Base-by-base conservation (phyloP, 305 asterid species). In the Plantago lanceolata region DNA sequence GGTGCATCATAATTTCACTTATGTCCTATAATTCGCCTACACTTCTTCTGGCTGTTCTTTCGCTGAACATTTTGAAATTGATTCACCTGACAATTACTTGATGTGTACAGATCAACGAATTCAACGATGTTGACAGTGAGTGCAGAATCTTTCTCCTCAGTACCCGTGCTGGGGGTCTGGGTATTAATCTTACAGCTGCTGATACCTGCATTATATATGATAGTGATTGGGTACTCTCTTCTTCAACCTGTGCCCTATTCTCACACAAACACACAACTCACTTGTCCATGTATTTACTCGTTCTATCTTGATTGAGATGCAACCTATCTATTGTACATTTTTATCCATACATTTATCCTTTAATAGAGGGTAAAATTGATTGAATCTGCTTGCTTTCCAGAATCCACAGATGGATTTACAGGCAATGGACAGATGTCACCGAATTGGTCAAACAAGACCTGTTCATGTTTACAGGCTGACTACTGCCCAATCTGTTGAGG, bases 341-440 rank as follows among this genome's bases (percentile, higher is more conserved):
- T 15, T 37, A 13, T 45, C 20, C 21, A 8, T 50, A 19, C 33
- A 16, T 26, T 13, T 15, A 17, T 65, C 61, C 37, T 12, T 13
- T 33, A 45, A 43, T 47, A 43, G 37, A 18, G 35, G 33, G 24
- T 31, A 47, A 50, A 24, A 59, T 63, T 66, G 50, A 49, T 69
- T 13, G 13, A 40, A 64, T 76, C 60, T 40, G 57, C 63, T 63
- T 73, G 76, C 47, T 14, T 65, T 72, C 63, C 88, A 93, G 99
- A 93, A 93, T 71, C 99, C 99, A 54, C 99, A 93, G 80, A 83
- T 85, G 96, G 99, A 93, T 82, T 82, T 93, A 71, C 99, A 93
- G 73, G 99, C 97, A 59, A 93, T 93, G 99, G 99, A 93, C 62
- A 76, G 99, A 50, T 93, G 99, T 48, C 99, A 93, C 59, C 84